A percentile compares a stretch with the other conserved stretches of the same genome.
phyloP scores from a whole-genome alignment of 2,329 filamentous ascomycete genomes.

The Xylariales sp. region DNA sequence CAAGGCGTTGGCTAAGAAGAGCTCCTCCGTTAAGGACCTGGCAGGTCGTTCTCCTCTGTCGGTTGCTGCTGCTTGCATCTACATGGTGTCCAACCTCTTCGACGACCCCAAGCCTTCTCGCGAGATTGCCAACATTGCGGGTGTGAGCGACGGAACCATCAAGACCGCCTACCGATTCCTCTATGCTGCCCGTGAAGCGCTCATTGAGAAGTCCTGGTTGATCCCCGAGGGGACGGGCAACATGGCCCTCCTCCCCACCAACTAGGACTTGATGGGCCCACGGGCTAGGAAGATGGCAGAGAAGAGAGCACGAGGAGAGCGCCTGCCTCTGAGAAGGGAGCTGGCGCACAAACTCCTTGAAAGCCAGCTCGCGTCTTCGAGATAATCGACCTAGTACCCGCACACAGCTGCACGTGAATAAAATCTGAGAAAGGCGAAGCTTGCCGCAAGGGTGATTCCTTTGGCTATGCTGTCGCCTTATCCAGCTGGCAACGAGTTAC shows the following conservation, averaged over 20 bases:
- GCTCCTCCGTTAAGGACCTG: slow-evolving; percentile 72
- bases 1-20: slow-evolving; percentile 71
- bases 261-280: slow-evolving; percentile 27
- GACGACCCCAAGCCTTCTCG: slow-evolving; percentile 75
- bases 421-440: not conserved
- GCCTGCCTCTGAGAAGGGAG: not conserved
- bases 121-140: slow-evolving; percentile 78
- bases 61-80: slow-evolving; percentile 92
- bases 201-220: slow-evolving; percentile 75
- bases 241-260: slow-evolving; percentile 64
- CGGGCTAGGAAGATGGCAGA: not conserved
- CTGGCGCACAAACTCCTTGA: not conserved
- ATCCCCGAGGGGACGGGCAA: slow-evolving; percentile 62
- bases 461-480: not conserved
- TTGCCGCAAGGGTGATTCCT: slow-evolving; percentile 8
- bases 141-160: slow-evolving; percentile 95
- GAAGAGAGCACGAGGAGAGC: not conserved
- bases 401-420: not conserved
- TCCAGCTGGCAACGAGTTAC: too few species aligned
- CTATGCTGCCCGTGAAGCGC: slow-evolving; percentile 65
- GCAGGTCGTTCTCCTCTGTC: slow-evolving; percentile 92
- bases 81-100: slow-evolving; percentile 87
- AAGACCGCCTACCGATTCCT: slow-evolving; percentile 92
- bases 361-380: not conserved
- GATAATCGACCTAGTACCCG: not conserved